phyloP scores from a whole-genome alignment of 140 eudicot genomes.

The Ambrosia hybrid region DNA sequence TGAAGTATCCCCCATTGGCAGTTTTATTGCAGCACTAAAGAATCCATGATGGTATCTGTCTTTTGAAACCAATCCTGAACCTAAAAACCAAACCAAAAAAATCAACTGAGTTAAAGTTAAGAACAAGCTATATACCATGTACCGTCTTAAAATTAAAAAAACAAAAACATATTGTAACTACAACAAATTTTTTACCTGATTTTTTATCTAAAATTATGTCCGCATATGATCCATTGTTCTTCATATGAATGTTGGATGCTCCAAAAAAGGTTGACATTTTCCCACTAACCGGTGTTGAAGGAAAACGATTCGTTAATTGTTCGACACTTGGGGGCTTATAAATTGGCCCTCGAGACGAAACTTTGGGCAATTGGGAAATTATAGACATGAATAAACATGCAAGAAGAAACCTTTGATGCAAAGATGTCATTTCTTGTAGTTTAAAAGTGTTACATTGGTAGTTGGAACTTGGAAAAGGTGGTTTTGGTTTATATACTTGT shows the following conservation, averaged over 20 bases:
- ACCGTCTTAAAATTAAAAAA: neutral
- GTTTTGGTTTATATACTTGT: conserved; percentile 31
- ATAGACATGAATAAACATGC: conserved; percentile 28
- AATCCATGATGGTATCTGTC: conserved; percentile 73
- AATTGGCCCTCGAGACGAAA: conserved; percentile 47
- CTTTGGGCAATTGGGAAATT: conserved; percentile 10
- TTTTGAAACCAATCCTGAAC: conserved; percentile 79
- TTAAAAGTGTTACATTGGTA: conserved; percentile 20
- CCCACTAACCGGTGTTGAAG: conserved; percentile 27
- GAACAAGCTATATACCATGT: conserved; percentile 1
- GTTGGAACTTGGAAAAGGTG: conserved; percentile 20
- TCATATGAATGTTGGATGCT: conserved; percentile 44
- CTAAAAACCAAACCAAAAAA: conserved; percentile 33
- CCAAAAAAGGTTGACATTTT: conserved; percentile 54
- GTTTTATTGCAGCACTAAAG: conserved; percentile 78
- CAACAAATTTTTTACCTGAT: conserved; percentile 44
- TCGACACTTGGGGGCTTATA: conserved; percentile 62
- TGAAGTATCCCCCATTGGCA: conserved; percentile 78
- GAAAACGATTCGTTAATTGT: conserved; percentile 54
- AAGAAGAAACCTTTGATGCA: conserved; percentile 27
- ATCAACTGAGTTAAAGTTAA: neutral
- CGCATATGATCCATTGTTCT: conserved; percentile 58
- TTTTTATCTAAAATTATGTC: conserved; percentile 57
- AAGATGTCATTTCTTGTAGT: conserved; percentile 45
- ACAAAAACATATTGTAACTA: neutral